Evolutionary conservation across 257 asterid genomes (phyloP).

Genomic region (Leptodermis oblonga): DNA sequence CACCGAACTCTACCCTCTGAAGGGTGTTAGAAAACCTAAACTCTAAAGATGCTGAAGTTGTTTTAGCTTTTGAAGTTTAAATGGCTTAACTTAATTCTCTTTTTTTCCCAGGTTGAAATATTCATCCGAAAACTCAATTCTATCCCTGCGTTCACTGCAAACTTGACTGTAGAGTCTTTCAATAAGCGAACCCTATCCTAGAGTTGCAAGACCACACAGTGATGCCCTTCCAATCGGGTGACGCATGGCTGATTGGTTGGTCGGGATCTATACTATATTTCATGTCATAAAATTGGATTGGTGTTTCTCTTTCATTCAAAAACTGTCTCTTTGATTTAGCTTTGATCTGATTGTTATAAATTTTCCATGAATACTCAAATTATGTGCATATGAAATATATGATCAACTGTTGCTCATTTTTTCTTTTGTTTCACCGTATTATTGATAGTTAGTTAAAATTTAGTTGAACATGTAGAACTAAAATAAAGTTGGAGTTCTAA

Average conservation of each 20-base stretch:
- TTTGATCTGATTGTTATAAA: neutral
- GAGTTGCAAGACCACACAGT: slow-evolving; percentile 14
- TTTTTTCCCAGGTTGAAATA: slow-evolving; percentile 66
- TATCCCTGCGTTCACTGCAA: slow-evolving; percentile 91
- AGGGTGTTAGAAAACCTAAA: neutral
- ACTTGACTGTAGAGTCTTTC: slow-evolving; percentile 85
- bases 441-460: neutral
- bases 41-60: neutral
- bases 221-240: slow-evolving; percentile 7
- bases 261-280: neutral
- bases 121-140: slow-evolving; percentile 82
- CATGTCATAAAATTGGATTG: neutral
- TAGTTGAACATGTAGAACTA: too few species aligned
- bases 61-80: neutral
- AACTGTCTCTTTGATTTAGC: neutral
- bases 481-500: neutral
- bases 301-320: neutral
- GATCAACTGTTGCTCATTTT: neutral
- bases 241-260: too few species aligned
- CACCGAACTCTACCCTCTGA: neutral
- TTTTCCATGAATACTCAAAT: neutral
- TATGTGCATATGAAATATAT: neutral
- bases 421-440: neutral
- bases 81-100: neutral
- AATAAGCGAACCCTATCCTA: slow-evolving; percentile 86